Base-by-base conservation (phyloP, 331 rosid genomes). In the Quercus lobata region DNA sequence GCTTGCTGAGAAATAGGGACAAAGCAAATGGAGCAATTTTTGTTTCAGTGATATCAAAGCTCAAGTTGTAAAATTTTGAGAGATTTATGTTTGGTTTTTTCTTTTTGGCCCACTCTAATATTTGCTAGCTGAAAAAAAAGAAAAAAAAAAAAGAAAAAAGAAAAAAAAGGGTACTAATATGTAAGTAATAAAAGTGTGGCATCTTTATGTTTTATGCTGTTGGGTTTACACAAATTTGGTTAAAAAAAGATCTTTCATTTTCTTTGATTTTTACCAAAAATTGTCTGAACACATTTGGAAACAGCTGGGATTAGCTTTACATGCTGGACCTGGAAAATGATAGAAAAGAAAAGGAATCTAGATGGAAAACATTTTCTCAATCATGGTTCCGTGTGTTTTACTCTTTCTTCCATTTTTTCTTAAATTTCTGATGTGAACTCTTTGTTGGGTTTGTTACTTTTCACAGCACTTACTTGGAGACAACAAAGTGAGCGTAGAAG, bases 301-400 rank as follows among this genome's bases (percentile, higher is more conserved):
- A 83, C 84, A 82, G 88, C 86, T 88, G 89, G 84, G 53, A 78
- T 79, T 82, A 80, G 78, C 87, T 88, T 89, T 88, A 76, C 81
- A 76, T 63, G 82, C 74, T 87, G 91, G 95, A 91, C 92, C 92
- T 81, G 81, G 78, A 87, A 88, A 83, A 81, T 74, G 66, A 81
- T 78, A 24, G 62, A 79, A 86, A 62, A 83, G 46, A 72, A 75
- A 71, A 82, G 53, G 77, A 58, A 73, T 74, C 75, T 73, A 78
- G 73, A 75, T 78, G 78, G 81, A 46, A 82, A 65, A 65, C 55
- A 62, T 62, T 79, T 82, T 81, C 57, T 19, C 35, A 34, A 66
- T 84, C 77, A 68, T 83, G 75, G 86, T 86, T 88, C 84, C 94
- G 91, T 92, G 91, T 83, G 85, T 82, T 76, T 72, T 84, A 79